phyloP scores from a whole-genome alignment of 768 basidiomycete genomes.

The Tylopilus intermedius region DNA sequence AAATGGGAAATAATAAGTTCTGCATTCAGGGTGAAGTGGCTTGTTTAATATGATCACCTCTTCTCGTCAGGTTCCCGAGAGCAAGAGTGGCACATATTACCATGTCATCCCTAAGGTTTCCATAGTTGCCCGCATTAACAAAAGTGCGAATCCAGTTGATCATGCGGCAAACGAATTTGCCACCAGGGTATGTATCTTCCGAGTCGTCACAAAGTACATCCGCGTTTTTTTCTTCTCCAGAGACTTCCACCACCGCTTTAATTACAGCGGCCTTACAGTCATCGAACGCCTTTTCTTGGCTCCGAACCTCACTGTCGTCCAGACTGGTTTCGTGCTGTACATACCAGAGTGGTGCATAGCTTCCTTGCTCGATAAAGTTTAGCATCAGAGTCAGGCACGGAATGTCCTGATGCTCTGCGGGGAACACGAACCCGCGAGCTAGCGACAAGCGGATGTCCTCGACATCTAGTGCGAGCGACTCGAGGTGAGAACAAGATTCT shows the following conservation, averaged over 20 bases:
- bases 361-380: slow-evolving; percentile 69
- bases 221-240: slow-evolving; percentile 75
- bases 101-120: slow-evolving; percentile 60
- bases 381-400: slow-evolving; percentile 61
- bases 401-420: slow-evolving; percentile 50
- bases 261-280: slow-evolving; percentile 83
- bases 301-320: slow-evolving; percentile 44
- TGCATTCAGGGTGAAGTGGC: background rate
- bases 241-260: slow-evolving; percentile 80
- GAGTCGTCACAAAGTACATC: slow-evolving; percentile 74
- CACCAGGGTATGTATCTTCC: slow-evolving; percentile 54
- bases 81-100: slow-evolving; percentile 78
- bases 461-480: slow-evolving; percentile 73
- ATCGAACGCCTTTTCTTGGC: slow-evolving; percentile 68
- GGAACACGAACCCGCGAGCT: slow-evolving; percentile 58
- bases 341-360: slow-evolving; percentile 64
- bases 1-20: slow-evolving; percentile 7
- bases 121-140: slow-evolving; percentile 34
- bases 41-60: slow-evolving; percentile 44
- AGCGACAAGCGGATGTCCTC: slow-evolving; percentile 71
- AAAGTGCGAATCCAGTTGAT: slow-evolving; percentile 69
- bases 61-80: slow-evolving; percentile 74
- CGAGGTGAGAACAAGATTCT: slow-evolving; percentile 69
- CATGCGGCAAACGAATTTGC: slow-evolving; percentile 68
- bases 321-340: slow-evolving; percentile 31